Base-by-base conservation (phyloP, 2,329 filamentous ascomycete species). In the Aspergillus sp. region DNA sequence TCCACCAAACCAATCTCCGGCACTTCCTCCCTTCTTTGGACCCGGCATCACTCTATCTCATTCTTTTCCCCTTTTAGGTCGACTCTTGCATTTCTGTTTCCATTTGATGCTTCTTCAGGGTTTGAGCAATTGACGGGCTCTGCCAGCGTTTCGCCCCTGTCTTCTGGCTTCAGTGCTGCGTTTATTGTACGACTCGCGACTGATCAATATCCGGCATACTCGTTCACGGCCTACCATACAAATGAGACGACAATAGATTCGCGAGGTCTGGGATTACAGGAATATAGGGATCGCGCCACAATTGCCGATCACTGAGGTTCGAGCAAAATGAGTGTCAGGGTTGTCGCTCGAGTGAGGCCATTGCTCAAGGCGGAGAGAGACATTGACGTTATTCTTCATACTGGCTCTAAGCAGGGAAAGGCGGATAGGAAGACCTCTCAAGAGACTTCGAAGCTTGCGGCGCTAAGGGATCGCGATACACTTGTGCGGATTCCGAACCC, bases 401-500 rank as follows among this genome's bases (percentile, higher is more conserved):
- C 89, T 52, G 86, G 84, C 64, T 85, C 60, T 57, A 73, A 46
- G 54, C 68, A 62, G 23, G 60, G 50, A 41, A 73, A 71, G 54
- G 60, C 55, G 54, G 71, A 72, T 53, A 72, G 71, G 55, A 68
- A 70, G 61, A 68, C 60, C 57, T 63, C 67, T n/a, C 58, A 67
- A 23, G 68, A 69, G 25, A 68, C 67, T 56, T 68, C 69, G 57
- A 61, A 65, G 30, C 50, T 73, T 49, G 73, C 72, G 2, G 69
- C 73, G 41, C 61, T 75, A 55, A 80, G 85, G 51, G 85, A 85
- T 67, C 85, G 83, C 66, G 83, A 87, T 22, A 87, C 85, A 28
- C 80, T 96, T 31, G 88, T 98, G 72, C 90, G 91, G 76, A 96
- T 98, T 71, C 94, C 94, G 3, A 97, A 93, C 74, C 93, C 94